These are phyloP conservation scores for Ceriops zippeliana DNA, from an alignment of 345 rosid species.

Conservation along the genomic window DNA sequence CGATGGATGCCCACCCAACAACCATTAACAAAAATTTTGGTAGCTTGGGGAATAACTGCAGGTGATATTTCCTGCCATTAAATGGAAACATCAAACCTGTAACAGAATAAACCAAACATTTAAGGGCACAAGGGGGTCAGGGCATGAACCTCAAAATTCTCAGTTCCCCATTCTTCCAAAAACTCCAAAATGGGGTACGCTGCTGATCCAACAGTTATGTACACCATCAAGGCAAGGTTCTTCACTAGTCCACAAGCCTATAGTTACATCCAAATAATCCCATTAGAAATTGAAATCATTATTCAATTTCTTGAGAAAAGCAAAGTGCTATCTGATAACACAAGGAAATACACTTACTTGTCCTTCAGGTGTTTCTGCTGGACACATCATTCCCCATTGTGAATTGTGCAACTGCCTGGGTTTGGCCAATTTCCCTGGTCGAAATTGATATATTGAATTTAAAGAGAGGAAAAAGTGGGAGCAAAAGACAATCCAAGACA, in stretches of 20 bases:
- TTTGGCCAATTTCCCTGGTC: constrained; percentile 90
- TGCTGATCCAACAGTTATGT: constrained; percentile 93
- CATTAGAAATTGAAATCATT: constrained; percentile 1
- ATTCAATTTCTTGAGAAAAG: not conserved
- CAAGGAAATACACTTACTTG: constrained; percentile 49
- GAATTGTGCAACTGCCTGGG: constrained; percentile 98
- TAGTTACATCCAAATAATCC: constrained; percentile 8
- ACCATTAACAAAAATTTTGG: constrained; percentile 93
- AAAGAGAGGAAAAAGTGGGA: not conserved
- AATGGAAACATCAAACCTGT: constrained; percentile 9
- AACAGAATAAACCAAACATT: not conserved
- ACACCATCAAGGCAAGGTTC: constrained; percentile 97
- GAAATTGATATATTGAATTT: constrained; percentile 16
- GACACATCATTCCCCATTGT: constrained; percentile 99
- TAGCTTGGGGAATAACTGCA: constrained; percentile 90
- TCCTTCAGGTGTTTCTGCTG: constrained; percentile 99
- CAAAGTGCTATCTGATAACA: not conserved
- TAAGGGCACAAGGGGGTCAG: not conserved
- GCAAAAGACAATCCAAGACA: not conserved
- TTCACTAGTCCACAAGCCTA: constrained; percentile 98
- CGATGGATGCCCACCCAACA: constrained; percentile 99
- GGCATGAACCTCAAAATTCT: constrained; percentile 77
- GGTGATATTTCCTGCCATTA: constrained; percentile 85
- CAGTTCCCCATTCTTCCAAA: constrained; percentile 98
- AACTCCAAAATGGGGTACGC: constrained; percentile 88